Evolutionary conservation across 1,284 basidiomycete species (phyloP).

Genomic region (Sphaerobolus stellatus): DNA sequence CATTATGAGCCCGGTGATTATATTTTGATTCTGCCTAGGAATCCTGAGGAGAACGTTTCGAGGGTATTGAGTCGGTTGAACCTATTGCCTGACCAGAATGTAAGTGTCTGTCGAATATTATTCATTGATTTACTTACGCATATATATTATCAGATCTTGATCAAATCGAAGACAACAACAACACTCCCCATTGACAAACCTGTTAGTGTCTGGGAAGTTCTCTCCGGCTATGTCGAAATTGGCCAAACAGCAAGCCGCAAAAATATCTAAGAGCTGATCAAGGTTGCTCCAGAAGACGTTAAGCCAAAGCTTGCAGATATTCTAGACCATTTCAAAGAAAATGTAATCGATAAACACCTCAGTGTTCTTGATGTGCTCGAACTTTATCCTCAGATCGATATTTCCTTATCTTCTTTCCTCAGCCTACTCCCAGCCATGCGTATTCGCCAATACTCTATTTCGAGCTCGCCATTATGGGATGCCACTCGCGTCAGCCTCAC

Average conservation of each 20-base stretch:
- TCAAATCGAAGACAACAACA: conserved; percentile 40
- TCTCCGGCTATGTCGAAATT: conserved; percentile 49
- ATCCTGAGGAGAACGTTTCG: conserved; percentile 40
- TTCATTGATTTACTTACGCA: neutral
- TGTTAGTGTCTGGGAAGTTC: conserved; percentile 36
- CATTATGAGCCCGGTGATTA: conserved; percentile 49
- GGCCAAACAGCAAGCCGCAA: conserved; percentile 44
- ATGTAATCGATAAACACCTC: conserved; percentile 40
- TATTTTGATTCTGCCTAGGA: conserved; percentile 46
- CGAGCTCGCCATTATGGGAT: conserved; percentile 50
- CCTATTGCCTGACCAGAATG: conserved; percentile 44
- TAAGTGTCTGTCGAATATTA: no score
- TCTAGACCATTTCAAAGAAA: conserved; percentile 33
- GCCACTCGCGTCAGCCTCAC: conserved; percentile 46
- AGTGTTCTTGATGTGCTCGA: conserved; percentile 49
- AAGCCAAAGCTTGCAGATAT: conserved; percentile 29
- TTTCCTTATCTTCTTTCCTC: conserved; percentile 43
- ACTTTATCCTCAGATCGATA: conserved; percentile 36
- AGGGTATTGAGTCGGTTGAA: conserved; percentile 40
- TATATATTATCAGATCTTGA: conserved; percentile 32
- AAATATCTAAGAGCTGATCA: conserved; percentile 34
- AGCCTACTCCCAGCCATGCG: conserved; percentile 49
- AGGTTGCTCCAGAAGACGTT: conserved; percentile 20
- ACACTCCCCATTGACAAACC: conserved; percentile 42
- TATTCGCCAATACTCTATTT: conserved; percentile 53